Evolutionary conservation across 306 rosid genomes (phyloP), one percentile per base, ranked within the genome.

Genomic region (Trifolium pratense): DNA sequence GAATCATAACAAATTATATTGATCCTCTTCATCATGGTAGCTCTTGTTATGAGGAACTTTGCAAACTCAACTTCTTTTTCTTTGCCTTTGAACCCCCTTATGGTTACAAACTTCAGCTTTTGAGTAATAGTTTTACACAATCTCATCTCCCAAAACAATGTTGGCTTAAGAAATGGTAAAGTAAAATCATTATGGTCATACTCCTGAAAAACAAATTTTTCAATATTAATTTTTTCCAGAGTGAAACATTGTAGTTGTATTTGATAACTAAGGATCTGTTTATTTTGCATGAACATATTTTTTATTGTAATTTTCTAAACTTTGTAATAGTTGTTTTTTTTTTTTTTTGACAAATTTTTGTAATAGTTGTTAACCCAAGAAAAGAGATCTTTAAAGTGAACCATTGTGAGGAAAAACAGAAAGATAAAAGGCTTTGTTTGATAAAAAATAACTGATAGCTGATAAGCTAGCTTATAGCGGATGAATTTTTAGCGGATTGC

Each of bases 11-110:
- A 59, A 3, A 21, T 42, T 32, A 77, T n/a, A 26, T 64, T 77
- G 21, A 77, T 34, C 46, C 49, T 70, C 16, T 61, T 57, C 67
- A 78, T 16, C 46, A 61, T 17, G 5, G 67, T 37, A 5, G 66
- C 72, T 14, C 57, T 61, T 61, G 72, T 40, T 13, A 70, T 78
- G 4, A 70, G 32, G 29, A 70, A 21, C 37, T 51, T 70, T 0
- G 26, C 56, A 53, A 78, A 70, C 26, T 78, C 66, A 3, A 78
- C n/a, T 63, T 78, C 81, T 40, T 52, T 59, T 9, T 23, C 55
- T 5, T 26, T 18, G 1, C 77, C 72, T 12, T 20, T 70, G 6
- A 52, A 78, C 0, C 72, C 67, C 10, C 26, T 78, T 6, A 78
- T 29, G 37, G 6, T 5, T 6, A 78, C 81, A 14, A 40, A 62